phyloP scores from a whole-genome alignment of 2,329 filamentous ascomycete genomes.

The Alternaria dauci region DNA sequence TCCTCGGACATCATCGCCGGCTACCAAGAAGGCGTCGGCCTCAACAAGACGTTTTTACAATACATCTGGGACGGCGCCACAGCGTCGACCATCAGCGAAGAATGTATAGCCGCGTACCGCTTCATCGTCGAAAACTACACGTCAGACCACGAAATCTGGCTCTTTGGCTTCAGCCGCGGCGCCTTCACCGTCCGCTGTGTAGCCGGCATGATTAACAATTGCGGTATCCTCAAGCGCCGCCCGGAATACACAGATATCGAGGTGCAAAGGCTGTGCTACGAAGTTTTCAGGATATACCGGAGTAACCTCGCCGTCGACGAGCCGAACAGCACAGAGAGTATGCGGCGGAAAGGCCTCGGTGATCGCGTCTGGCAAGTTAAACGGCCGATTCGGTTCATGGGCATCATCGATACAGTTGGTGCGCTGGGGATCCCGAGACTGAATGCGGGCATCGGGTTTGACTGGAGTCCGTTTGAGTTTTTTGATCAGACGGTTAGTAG shows the following conservation, averaged over 20 bases:
- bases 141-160: constrained; percentile 53
- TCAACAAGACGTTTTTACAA: constrained; percentile 46
- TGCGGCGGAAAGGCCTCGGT: constrained; percentile 24
- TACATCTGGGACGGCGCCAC: constrained; percentile 51
- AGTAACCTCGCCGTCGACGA: constrained; percentile 38
- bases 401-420: constrained; percentile 47
- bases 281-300: constrained; percentile 47
- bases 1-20: constrained; percentile 38
- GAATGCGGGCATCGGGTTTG: constrained; percentile 47
- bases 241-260: constrained; percentile 22
- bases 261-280: constrained; percentile 37
- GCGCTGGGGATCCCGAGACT: constrained; percentile 46
- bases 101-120: constrained; percentile 47
- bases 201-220: constrained; percentile 55
- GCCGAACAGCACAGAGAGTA: constrained; percentile 35
- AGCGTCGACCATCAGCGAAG: constrained; percentile 46
- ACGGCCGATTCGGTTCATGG: constrained; percentile 46
- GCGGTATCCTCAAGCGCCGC: constrained; percentile 48
- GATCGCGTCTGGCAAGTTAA: constrained; percentile 40
- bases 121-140: constrained; percentile 49
- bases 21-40: constrained; percentile 50
- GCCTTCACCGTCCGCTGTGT: constrained; percentile 56
- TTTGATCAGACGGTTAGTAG: constrained; percentile 46
- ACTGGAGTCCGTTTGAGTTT: constrained; percentile 49
- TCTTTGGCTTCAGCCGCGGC: constrained; percentile 58